These are phyloP conservation scores for Casuarina glauca DNA, from an alignment of 306 rosid genomes.

Conservation along the genomic window DNA sequence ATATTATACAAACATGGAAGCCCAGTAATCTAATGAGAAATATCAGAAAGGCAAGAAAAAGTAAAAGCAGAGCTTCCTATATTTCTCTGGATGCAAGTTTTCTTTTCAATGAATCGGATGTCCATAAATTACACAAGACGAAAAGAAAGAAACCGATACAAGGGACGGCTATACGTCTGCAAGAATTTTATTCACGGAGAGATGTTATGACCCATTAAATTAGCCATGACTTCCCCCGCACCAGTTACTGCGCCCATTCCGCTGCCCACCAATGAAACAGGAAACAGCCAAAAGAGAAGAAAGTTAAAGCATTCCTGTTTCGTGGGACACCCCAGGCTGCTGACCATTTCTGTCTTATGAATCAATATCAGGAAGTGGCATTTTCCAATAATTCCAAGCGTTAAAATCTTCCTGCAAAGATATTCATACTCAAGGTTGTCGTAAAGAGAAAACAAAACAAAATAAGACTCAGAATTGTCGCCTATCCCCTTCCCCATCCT, in stretches of 20 bases:
- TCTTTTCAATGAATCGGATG: background rate
- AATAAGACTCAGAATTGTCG: background rate
- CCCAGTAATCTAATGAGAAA: background rate
- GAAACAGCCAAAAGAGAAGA: background rate
- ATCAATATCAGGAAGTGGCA: conserved; percentile 67
- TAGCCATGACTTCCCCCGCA: background rate
- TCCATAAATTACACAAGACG: background rate
- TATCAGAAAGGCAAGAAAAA: background rate
- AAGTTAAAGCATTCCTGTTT: background rate
- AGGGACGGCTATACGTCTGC: background rate
- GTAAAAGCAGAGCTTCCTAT: background rate
- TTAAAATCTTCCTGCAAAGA: conserved; percentile 81
- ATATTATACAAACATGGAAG: conserved; percentile 1
- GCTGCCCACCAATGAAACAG: background rate
- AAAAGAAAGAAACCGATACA: background rate
- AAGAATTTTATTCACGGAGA: background rate
- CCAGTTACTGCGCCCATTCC: background rate
- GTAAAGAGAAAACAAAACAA: conserved; percentile 2
- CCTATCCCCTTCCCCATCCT: no score
- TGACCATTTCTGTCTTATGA: conserved; percentile 3
- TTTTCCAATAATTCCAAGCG: conserved; percentile 91
- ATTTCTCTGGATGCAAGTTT: background rate
- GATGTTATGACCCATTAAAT: background rate
- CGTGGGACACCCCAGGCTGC: background rate
- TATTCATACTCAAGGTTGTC: conserved; percentile 15